phyloP scores from a whole-genome alignment of 345 rosid species.

The Dimocarpus longan region DNA sequence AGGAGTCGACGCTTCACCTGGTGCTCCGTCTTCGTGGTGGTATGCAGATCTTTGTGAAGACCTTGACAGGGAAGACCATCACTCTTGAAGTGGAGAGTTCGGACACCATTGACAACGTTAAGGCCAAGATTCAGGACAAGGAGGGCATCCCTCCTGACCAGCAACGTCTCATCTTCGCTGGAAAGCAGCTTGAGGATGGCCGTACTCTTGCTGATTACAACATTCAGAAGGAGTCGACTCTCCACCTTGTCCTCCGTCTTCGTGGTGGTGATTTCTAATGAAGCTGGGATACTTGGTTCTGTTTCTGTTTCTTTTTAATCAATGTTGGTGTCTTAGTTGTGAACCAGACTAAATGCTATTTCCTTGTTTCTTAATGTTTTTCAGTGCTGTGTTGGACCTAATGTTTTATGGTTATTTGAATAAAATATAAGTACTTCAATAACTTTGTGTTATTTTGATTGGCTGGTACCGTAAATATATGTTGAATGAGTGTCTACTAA shows the following conservation, averaged over 20 bases:
- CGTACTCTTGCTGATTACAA: slow-evolving; percentile 5
- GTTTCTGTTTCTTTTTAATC: neutral
- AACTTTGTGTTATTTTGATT: neutral
- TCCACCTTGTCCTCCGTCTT: slow-evolving; percentile 15
- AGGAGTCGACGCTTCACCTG: slow-evolving; percentile 12
- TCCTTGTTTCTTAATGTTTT: neutral
- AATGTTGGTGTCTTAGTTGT: neutral
- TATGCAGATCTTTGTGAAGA: slow-evolving; percentile 20
- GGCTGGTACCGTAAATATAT: neutral
- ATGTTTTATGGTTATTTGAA: neutral
- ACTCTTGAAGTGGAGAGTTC: slow-evolving; percentile 19
- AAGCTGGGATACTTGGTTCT: neutral
- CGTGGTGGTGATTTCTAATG: slow-evolving; percentile 3
- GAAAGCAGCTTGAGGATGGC: neutral
- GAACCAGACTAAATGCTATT: neutral
- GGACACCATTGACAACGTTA: slow-evolving; percentile 9
- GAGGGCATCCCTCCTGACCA: slow-evolving; percentile 17
- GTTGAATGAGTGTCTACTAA: neutral
- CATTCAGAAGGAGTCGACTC: neutral
- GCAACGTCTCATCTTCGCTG: slow-evolving; percentile 14
- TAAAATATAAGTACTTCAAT: too few species aligned
- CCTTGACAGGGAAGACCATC: slow-evolving; percentile 17
- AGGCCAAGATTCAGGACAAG: slow-evolving; percentile 16
- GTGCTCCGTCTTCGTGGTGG: too few species aligned
- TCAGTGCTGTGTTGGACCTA: neutral